Percentiles rank a stretch among this genome's conserved stretches.
These are phyloP conservation scores for Fusarium anguioides DNA, from an alignment of 2,329 filamentous ascomycete species.

Conservation along the genomic window DNA sequence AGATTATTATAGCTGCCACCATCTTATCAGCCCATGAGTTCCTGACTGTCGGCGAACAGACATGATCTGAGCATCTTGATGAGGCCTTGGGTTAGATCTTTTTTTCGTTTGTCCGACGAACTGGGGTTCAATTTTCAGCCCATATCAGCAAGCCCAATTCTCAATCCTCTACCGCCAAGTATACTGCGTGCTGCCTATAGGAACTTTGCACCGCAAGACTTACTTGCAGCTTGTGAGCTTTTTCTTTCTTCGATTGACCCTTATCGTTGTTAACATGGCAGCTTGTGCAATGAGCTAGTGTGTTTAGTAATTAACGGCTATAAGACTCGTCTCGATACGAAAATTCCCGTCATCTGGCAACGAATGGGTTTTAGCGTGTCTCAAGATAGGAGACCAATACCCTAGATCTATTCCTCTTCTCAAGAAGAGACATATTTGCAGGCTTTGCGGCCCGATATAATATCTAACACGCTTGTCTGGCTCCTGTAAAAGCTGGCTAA, in stretches of 20 bases:
- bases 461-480: not conserved
- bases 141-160: not conserved
- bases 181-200: not conserved
- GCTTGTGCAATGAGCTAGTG: too few relatives aligned
- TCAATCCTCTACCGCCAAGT: not conserved
- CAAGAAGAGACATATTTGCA: not conserved
- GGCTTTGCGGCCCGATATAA: not conserved
- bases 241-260: not conserved
- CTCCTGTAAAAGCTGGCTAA: not conserved
- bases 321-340: not conserved
- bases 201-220: not conserved
- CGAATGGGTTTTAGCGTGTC: not conserved
- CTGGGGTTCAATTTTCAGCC: not conserved
- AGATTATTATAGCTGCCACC: not conserved
- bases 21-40: not conserved
- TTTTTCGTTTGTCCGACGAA: not conserved
- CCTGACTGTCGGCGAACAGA: not conserved
- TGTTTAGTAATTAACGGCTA: not conserved
- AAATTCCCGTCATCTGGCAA: not conserved
- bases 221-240: not conserved
- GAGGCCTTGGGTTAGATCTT: not conserved
- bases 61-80: not conserved
- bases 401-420: not conserved
- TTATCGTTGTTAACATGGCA: too few relatives aligned
- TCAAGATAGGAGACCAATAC: not conserved